Evolutionary conservation across 1,139 yeast species (phyloP), one percentile per base, ranked within the genome.

Genomic region (Kodamaea arcana): DNA sequence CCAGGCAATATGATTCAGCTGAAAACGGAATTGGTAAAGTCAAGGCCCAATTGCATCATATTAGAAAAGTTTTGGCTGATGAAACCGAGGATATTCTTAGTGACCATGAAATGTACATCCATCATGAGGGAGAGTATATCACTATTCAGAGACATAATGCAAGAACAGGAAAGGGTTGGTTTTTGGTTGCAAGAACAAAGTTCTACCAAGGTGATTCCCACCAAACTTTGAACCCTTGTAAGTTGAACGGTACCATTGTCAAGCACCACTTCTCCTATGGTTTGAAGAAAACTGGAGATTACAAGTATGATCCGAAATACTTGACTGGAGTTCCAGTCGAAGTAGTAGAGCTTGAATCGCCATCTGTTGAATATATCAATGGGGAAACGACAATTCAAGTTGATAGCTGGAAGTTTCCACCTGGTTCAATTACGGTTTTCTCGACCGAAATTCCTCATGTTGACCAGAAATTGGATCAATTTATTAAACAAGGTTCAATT

Each of bases 71-170:
- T 15, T 71, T 88, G 38, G 87, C 94, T 20, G 62, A 63, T 27
- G 82, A 83, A 46, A 78, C 83, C 56, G 62, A 64, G 33, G 87
- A 81, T 34, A 75, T 74, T 40, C 60, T 69, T 31, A 80, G 80
- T 42, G 88, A 85, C 45, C 87, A 84, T 46, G 97, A 92, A 60
- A 87, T 85, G 83, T 92, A 86, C 56, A 86, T 92, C 32, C 97
- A 92, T 52, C 96, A 86, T 52, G 95, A 87, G 45, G 95, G 85
- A 9, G 95, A 88, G 56, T 92, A 75, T 56, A 86, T 92, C 41
- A 90, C 97, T 1, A 81, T 90, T 36, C 97, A 90, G 58, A 70
- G 97, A 45, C 76, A 82, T 33, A 86, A 87, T 52, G 82, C 95
- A 0, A 72, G 78, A 44, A 80, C 88, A 7, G 97, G 97, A 2